Conservation (phyloP, 2,329 filamentous ascomycete species). For the Ophiostoma pallidulum region DNA sequence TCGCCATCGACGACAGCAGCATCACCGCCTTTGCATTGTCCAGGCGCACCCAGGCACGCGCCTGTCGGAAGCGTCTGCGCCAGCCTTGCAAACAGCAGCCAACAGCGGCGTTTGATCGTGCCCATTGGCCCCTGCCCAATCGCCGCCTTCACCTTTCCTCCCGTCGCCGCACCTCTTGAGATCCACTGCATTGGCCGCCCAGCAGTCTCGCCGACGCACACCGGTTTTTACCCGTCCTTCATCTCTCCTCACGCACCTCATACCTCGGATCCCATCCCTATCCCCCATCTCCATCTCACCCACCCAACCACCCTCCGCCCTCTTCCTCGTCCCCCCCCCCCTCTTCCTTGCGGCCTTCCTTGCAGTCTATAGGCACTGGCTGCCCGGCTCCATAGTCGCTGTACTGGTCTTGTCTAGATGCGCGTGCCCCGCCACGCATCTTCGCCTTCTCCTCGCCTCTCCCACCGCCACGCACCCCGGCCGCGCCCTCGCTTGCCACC, state of each 20-base stretch:
- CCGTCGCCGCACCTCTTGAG: too few relatives aligned
- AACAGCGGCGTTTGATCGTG: neutral
- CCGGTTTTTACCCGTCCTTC: too few relatives aligned
- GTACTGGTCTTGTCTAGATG: constrained; percentile 2
- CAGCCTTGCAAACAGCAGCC: constrained; percentile 7
- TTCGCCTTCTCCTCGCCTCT: neutral
- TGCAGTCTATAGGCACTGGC: neutral
- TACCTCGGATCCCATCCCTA: neutral
- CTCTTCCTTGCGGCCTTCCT: too few relatives aligned
- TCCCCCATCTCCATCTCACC: neutral
- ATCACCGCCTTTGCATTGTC: too few relatives aligned
- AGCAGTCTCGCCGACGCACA: too few relatives aligned
- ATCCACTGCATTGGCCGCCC: too few relatives aligned
- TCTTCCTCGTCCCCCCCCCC: neutral
- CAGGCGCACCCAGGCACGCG: too few relatives aligned
- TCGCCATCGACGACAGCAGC: neutral
- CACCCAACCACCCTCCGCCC: too few relatives aligned
- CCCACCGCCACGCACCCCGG: neutral
- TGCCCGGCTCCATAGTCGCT: neutral
- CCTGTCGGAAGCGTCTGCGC: neutral
- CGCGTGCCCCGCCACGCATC: neutral
- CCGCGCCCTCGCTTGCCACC: constrained; percentile 18
- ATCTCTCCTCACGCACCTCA: neutral
- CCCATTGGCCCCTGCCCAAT: too few relatives aligned
- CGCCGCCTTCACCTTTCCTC: neutral